Percentiles rank a stretch among this genome's conserved stretches.
Evolutionary conservation across 2,329 filamentous ascomycete genomes (phyloP).

Genomic region (Fusarium nisikadoi): DNA sequence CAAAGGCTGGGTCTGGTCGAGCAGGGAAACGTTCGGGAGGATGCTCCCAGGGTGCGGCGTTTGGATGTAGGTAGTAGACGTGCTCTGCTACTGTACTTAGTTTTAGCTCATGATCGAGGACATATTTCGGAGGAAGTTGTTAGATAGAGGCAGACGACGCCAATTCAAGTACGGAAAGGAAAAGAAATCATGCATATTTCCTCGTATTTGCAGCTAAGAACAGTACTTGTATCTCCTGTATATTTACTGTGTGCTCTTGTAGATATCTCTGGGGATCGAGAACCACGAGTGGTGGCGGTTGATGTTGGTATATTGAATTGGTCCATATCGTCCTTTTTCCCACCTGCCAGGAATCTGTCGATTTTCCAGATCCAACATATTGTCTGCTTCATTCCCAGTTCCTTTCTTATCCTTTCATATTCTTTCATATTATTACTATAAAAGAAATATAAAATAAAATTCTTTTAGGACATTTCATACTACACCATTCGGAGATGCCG

Average conservation of each 20-base stretch:
- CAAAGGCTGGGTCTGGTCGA: constrained; percentile 29
- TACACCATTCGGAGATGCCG: neutral
- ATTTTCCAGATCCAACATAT: neutral
- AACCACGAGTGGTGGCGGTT: neutral
- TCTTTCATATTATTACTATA: neutral
- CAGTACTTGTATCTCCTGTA: neutral
- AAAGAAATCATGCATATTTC: neutral
- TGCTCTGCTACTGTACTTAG: constrained; percentile 18
- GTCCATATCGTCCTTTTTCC: neutral
- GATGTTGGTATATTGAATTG: neutral
- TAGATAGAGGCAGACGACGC: constrained; percentile 9
- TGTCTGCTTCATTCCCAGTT: neutral
- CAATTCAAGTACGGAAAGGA: neutral
- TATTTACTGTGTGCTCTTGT: neutral
- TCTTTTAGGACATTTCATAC: neutral
- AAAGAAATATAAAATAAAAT: neutral
- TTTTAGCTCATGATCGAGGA: constrained; percentile 30
- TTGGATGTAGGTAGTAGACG: constrained; percentile 41
- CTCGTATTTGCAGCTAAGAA: neutral
- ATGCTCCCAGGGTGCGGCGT: constrained; percentile 40
- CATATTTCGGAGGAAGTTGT: constrained; percentile 21
- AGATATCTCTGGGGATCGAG: neutral
- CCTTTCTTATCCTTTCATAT: neutral
- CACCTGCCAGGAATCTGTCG: neutral
- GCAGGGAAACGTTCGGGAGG: constrained; percentile 31